Evolutionary conservation across 108 stramenopile species (phyloP).

Genomic region (Discostella stelligeroides): DNA sequence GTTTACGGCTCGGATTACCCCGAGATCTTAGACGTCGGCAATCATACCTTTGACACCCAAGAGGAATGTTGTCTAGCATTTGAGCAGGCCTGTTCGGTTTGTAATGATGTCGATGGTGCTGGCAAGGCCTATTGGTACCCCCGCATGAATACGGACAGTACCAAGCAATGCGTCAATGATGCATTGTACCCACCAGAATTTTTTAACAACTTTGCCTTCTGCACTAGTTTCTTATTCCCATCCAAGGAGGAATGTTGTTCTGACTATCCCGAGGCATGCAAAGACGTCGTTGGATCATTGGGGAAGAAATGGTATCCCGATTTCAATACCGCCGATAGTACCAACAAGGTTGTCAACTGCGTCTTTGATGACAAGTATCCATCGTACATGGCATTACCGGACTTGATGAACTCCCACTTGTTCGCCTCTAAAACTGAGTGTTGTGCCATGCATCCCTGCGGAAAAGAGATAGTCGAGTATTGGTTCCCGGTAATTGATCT

Average conservation of each 20-base stretch:
- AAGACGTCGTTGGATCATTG: background rate
- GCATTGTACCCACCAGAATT: background rate
- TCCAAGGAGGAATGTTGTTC: background rate
- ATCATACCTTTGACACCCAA: background rate
- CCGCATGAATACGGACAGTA: background rate
- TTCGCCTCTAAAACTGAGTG: background rate
- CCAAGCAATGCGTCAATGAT: background rate
- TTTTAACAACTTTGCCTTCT: background rate
- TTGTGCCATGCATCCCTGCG: background rate
- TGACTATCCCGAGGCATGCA: background rate
- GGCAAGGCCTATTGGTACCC: background rate
- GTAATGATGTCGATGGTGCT: background rate
- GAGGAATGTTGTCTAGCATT: background rate
- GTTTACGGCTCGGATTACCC: background rate
- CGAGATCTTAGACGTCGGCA: background rate
- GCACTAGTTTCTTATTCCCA: background rate
- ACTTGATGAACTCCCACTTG: background rate
- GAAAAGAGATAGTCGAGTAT: background rate
- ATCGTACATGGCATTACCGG: background rate
- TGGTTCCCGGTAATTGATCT: background rate
- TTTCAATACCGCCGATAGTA: background rate
- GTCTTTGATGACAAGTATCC: background rate
- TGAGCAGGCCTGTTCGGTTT: background rate
- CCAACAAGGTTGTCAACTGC: background rate
- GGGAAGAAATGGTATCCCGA: background rate